phyloP scores from a whole-genome alignment of 78 protist genomes.

The Dictyostelium firmibasis region DNA sequence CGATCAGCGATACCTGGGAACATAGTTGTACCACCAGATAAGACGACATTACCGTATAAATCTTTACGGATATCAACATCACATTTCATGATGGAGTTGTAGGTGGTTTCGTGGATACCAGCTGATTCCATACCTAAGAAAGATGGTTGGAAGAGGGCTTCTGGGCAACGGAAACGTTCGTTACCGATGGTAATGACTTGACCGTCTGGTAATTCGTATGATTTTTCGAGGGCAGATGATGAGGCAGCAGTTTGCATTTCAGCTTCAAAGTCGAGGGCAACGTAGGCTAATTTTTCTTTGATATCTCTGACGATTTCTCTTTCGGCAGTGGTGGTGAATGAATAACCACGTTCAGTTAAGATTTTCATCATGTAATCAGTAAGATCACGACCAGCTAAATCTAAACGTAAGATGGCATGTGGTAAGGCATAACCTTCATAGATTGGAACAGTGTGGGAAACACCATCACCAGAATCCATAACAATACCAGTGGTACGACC shows the following conservation, averaged over 20 bases:
- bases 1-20: constrained; percentile 93
- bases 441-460: constrained; percentile 90
- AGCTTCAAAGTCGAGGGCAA: constrained; percentile 87
- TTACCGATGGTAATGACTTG: constrained; percentile 93
- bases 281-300: constrained; percentile 92
- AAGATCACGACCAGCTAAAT: constrained; percentile 88
- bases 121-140: constrained; percentile 91
- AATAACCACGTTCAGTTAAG: too few relatives aligned
- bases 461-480: too few relatives aligned
- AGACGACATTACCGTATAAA: too few relatives aligned
- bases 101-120: constrained; percentile 94
- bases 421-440: constrained; percentile 84
- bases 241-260: constrained; percentile 90
- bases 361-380: constrained; percentile 95
- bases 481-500: too few relatives aligned
- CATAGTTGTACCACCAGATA: constrained; percentile 66
- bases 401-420: constrained; percentile 82
- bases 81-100: constrained; percentile 92
- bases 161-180: constrained; percentile 94
- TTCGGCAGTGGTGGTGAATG: too few relatives aligned
- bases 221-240: constrained; percentile 86
- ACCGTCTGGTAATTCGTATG: constrained; percentile 92
- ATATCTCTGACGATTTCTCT: too few relatives aligned
- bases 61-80: constrained; percentile 93
- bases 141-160: constrained; percentile 93